Base-by-base conservation (phyloP, 2,329 filamentous ascomycete species). In the Aureobasidium pullulans region DNA sequence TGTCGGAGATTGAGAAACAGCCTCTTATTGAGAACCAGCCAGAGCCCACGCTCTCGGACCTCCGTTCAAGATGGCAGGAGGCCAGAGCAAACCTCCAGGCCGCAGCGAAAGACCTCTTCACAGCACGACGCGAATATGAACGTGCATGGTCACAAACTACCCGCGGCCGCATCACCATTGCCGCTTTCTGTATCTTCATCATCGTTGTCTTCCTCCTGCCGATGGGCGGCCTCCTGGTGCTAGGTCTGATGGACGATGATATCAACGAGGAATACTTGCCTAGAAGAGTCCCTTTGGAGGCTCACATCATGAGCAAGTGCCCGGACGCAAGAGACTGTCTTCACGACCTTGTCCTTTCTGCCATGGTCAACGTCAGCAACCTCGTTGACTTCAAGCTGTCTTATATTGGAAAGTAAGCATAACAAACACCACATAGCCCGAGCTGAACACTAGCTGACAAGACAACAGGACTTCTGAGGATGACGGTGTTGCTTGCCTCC, bases 271-370 rank as follows among this genome's bases (percentile, higher is more conserved):
- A 59, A 36, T 64, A 62, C 48, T 46, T 59, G 32, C 48, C 60
- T 4, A 61, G 65, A 43, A 76, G 71, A 60, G 87, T 97, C 4
- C 88, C 90, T 4, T 75, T 99, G 2, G 94, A 99, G 72, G 89
- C 90, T 59, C 93, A 97, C 72, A 94, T 97, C 67, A 99, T 97
- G 87, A 73, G 62, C 76, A 96, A 97, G 79, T 99, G 94, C 69
- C 92, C 93, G 0, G 94, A 99, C 73, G 91, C 94, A 2, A 82
- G 81, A 72, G 87, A 90, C 69, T 96, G 93, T 68, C 78, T 99
- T 19, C 83, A 84, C 62, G 78, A 91, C 61, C 76, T 99, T 66
- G 81, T 99, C 28, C 76, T 97, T 15, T 94, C 94, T 0, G 82
- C 86, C 23, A 96, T 99, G 92, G 84, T 90, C 72, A 82, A 84